Percentiles rank a stretch among this genome's conserved stretches.
These are phyloP conservation scores for Juglanconis oblonga DNA, from an alignment of 2,329 filamentous ascomycete species.

Conservation along the genomic window DNA sequence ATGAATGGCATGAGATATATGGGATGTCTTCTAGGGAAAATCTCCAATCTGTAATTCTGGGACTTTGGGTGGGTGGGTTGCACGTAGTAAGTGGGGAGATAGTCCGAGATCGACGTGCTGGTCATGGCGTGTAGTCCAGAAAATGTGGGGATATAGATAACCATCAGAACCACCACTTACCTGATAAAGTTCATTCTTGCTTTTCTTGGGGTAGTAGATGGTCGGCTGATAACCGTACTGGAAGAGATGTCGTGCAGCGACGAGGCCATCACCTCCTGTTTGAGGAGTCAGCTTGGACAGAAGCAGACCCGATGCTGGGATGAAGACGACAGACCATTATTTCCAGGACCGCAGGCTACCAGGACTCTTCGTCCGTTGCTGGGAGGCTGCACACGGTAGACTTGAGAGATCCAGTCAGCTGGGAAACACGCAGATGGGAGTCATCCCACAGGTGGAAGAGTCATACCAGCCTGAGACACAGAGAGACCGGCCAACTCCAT, in stretches of 20 bases:
- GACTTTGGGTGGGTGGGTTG: too few species aligned
- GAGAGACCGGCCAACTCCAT: slow-evolving; percentile 96
- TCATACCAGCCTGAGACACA: slow-evolving; percentile 80
- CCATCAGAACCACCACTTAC: slow-evolving; percentile 39
- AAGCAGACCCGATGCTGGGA: neutral
- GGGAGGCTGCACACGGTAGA: slow-evolving; percentile 80
- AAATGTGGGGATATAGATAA: neutral
- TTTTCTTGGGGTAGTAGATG: slow-evolving; percentile 90
- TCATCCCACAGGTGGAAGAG: neutral
- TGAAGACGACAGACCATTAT: slow-evolving; percentile 51
- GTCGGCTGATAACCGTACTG: slow-evolving; percentile 89
- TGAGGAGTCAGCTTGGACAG: slow-evolving; percentile 28
- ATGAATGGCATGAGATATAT: slow-evolving; percentile 19
- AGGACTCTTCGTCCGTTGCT: slow-evolving; percentile 70
- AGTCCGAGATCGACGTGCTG: too few species aligned
- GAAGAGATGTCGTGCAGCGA: slow-evolving; percentile 85
- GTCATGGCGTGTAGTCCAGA: neutral
- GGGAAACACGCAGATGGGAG: neutral
- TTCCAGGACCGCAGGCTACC: slow-evolving; percentile 85
- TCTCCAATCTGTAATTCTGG: neutral
- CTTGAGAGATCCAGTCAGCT: slow-evolving; percentile 39
- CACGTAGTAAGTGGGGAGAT: too few species aligned
- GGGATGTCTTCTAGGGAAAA: slow-evolving; percentile 9
- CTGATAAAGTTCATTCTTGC: slow-evolving; percentile 86
- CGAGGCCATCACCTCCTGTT: slow-evolving; percentile 85